Base-by-base conservation (phyloP, 345 rosid species). In the Populus davidiana region DNA sequence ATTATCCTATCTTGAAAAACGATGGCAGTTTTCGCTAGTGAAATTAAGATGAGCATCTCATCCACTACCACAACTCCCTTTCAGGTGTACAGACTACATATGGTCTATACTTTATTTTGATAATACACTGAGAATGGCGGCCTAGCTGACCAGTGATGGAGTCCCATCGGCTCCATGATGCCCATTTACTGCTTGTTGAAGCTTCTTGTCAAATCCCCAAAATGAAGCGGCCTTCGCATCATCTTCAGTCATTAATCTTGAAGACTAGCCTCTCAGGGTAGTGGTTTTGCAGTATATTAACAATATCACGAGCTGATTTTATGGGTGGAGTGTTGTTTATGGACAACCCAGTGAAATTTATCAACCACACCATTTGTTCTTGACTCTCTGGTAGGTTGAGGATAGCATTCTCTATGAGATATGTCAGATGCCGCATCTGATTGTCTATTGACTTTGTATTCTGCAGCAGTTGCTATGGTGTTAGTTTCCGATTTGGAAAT, bases 221-320 rank as follows among this genome's bases (percentile, higher is more conserved):
- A 86, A 78, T 31, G 79, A 71, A 67, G 91, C 94, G 10, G 92
- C 59, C 73, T 93, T 96, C 35, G 50, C 68, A 72, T 96, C 99
- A 72, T 93, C 98, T 83, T 86, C 89, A 52, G 49, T 41, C 98
- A 96, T 93, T 39, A 86, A 77, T 80, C 83, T 91, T 59, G 97
- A 91, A 86, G 27, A 92, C 98, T 23, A 96, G 87, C 81, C 98
- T 91, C 92, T 93, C 98, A 3, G 99, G 99, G 69, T 96, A 96
- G 73, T 93, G 98, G 83, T 88, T 92, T 59, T 96, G 99, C 44
- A 96, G 82, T 69, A 96, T 88, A 75, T 85, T 84, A 44, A 86
- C 70, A 36, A 91, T 84, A 25, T 96, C 99, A 71, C 91, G 91
- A 3, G 99, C 99, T 33, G 96, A 84, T 80, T 86, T 93, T 62